These are phyloP conservation scores for Tuber microsphaerosporum DNA, from an alignment of 495 filamentous ascomycete species.

Conservation along the genomic window DNA sequence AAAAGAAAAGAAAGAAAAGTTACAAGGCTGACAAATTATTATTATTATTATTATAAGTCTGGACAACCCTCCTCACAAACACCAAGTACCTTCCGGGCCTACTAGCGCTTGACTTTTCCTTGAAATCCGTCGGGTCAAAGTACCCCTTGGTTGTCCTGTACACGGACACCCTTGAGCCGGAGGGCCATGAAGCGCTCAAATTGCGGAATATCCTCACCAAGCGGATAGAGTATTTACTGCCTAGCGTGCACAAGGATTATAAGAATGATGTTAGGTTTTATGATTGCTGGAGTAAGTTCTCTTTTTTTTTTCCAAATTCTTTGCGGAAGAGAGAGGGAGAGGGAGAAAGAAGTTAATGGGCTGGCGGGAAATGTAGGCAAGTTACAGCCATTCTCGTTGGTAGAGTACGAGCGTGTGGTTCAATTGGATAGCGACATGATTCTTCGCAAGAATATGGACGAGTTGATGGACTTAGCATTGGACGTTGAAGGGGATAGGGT, in stretches of 20 bases:
- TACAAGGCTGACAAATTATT: not conserved
- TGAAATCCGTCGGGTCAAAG: slow-evolving; percentile 52
- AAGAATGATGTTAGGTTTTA: slow-evolving; percentile 65
- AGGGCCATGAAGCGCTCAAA: slow-evolving; percentile 58
- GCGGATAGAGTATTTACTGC: slow-evolving; percentile 58
- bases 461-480: slow-evolving; percentile 68
- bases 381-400: slow-evolving; percentile 64
- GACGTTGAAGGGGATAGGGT: slow-evolving; percentile 52
- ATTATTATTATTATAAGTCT: slow-evolving; percentile 49
- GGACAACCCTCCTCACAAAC: slow-evolving; percentile 75
- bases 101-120: slow-evolving; percentile 62
- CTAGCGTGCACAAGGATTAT: slow-evolving; percentile 53
- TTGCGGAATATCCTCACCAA: slow-evolving; percentile 57
- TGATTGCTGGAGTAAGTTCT: slow-evolving; percentile 63
- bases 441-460: slow-evolving; percentile 71
- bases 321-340: not conserved
- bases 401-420: slow-evolving; percentile 64
- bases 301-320: not conserved
- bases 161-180: slow-evolving; percentile 59
- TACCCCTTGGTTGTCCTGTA: slow-evolving; percentile 74
- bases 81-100: slow-evolving; percentile 65
- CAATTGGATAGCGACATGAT: slow-evolving; percentile 84
- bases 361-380: slow-evolving; percentile 46
- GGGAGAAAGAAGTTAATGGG: not conserved
- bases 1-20: too few species aligned